Conservation (phyloP, 2,329 filamentous ascomycete genomes). For the Xylaria sp. region DNA sequence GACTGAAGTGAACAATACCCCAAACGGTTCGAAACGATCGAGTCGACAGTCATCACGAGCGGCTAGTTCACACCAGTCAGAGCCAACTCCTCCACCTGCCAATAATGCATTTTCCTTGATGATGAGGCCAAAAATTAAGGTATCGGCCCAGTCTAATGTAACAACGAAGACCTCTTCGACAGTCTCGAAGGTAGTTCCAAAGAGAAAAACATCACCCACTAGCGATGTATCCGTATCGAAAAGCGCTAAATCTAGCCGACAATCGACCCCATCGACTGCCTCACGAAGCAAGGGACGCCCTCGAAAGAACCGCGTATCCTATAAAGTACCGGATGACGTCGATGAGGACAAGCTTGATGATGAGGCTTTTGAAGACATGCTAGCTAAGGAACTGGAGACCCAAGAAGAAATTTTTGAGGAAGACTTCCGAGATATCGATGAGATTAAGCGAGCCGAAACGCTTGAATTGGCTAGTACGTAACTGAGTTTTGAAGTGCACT, state of each 20-base stretch:
- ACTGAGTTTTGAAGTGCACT: not conserved
- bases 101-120: conserved; percentile 64
- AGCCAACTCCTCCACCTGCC: conserved; percentile 39
- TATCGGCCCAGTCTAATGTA: conserved; percentile 40
- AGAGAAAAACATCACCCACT: conserved; percentile 52
- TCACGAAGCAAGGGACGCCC: conserved; percentile 58
- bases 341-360: conserved; percentile 77
- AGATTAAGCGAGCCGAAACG: conserved; percentile 72
- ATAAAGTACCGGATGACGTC: conserved; percentile 67
- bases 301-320: conserved; percentile 59
- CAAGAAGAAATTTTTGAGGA: conserved; percentile 53
- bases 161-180: conserved; percentile 32
- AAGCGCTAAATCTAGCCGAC: conserved; percentile 77
- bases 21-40: conserved; percentile 48
- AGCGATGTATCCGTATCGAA: conserved; percentile 63
- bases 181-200: conserved; percentile 39
- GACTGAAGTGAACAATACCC: conserved; percentile 61
- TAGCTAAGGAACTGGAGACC: conserved; percentile 69
- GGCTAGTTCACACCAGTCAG: conserved; percentile 45
- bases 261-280: conserved; percentile 74
- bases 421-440: conserved; percentile 61
- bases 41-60: conserved; percentile 55
- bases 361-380: conserved; percentile 81
- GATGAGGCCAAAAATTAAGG: conserved; percentile 58
- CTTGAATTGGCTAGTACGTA: conserved; percentile 79